Percentiles rank a stretch among this genome's conserved stretches.
These are phyloP conservation scores for Podospora pseudopauciseta DNA, from an alignment of 495 filamentous ascomycete genomes.

Conservation along the genomic window DNA sequence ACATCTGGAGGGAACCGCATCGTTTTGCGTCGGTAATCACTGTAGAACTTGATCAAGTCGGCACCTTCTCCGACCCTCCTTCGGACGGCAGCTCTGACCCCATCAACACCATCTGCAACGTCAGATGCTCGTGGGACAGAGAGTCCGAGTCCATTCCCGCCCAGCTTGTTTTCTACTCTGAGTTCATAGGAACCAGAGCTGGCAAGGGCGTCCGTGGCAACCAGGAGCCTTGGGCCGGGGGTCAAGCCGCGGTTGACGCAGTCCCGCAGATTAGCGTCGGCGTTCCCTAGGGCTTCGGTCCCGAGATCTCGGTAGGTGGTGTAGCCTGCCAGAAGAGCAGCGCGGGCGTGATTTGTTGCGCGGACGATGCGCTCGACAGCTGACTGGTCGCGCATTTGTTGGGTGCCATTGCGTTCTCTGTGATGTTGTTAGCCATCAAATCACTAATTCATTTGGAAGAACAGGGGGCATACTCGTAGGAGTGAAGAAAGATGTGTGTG, in stretches of 20 bases:
- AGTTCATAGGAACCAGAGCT: constrained; percentile 48
- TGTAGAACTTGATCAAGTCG: constrained; percentile 53
- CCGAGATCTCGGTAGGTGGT: constrained; percentile 56
- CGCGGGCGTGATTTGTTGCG: constrained; percentile 48
- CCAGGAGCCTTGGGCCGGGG: constrained; percentile 51
- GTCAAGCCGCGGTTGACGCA: constrained; percentile 50
- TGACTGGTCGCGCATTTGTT: constrained; percentile 52
- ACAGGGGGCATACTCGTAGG: constrained; percentile 31
- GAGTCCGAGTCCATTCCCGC: constrained; percentile 19
- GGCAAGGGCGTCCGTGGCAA: constrained; percentile 49
- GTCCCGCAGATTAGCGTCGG: constrained; percentile 43
- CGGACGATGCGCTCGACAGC: constrained; percentile 48
- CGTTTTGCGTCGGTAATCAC: constrained; percentile 47
- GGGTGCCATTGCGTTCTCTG: constrained; percentile 35
- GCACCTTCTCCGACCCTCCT: constrained; percentile 47
- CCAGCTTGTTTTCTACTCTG: constrained; percentile 40
- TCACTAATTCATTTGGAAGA: neutral
- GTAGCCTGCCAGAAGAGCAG: constrained; percentile 51
- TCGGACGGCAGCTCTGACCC: constrained; percentile 45
- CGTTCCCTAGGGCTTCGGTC: constrained; percentile 44
- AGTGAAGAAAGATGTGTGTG: constrained; percentile 52
- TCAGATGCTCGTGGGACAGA: constrained; percentile 41
- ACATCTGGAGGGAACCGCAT: constrained; percentile 42
- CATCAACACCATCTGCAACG: constrained; percentile 42
- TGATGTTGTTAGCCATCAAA: neutral